phyloP scores from a whole-genome alignment of 1,284 basidiomycete species.

The Abortiporus biennis region DNA sequence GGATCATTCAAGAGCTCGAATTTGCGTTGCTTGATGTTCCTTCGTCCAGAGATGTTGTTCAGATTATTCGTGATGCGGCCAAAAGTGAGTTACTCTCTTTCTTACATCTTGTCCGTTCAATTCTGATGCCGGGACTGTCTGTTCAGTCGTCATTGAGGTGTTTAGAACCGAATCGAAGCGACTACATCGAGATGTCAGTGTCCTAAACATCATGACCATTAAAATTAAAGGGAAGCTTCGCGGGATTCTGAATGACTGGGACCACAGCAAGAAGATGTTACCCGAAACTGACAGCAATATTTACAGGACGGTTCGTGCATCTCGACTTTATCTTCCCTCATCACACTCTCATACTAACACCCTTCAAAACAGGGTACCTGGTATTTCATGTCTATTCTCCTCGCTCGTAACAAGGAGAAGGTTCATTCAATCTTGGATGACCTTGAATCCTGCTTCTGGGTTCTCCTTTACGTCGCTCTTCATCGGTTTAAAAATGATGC shows the following conservation, averaged over 20 bases:
- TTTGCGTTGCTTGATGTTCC: neutral
- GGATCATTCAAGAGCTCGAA: slow-evolving; percentile 5
- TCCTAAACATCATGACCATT: slow-evolving; percentile 11
- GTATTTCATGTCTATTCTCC: slow-evolving; percentile 1
- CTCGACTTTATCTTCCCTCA: neutral
- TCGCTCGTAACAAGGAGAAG: neutral
- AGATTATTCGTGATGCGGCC: slow-evolving; percentile 4
- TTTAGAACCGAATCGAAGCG: slow-evolving; percentile 1
- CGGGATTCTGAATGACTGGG: no score
- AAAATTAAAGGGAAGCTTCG: neutral
- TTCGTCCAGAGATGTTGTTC: slow-evolving; percentile 1
- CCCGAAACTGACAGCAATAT: neutral
- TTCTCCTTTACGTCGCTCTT: neutral
- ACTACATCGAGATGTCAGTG: slow-evolving; percentile 14
- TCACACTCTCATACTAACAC: neutral
- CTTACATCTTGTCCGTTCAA: neutral
- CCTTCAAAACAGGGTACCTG: slow-evolving; percentile 1
- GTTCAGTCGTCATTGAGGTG: slow-evolving; percentile 1
- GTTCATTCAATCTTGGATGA: slow-evolving; percentile 2
- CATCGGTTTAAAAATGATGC: neutral
- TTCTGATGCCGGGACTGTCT: no score
- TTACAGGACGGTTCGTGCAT: neutral
- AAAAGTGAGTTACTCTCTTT: neutral
- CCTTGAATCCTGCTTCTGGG: slow-evolving; percentile 9
- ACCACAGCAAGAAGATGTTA: neutral